Base-by-base conservation (phyloP, 2,329 filamentous ascomycete genomes). In the Diaporthe batatas region DNA sequence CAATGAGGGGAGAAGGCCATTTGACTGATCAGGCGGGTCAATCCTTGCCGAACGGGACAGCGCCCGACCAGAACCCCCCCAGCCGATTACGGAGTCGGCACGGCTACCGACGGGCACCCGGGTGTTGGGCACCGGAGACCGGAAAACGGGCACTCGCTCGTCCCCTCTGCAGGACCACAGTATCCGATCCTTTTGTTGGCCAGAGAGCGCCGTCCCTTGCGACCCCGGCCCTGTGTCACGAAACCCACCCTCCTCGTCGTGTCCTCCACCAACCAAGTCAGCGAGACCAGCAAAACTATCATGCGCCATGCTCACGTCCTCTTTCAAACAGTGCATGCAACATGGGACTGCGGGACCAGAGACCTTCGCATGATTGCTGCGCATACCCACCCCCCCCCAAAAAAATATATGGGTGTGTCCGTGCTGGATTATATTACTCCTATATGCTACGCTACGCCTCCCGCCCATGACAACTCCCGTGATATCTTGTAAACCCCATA, bases 31-130 rank as follows among this genome's bases (percentile, higher is more conserved):
- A 21, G 70, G 70, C 70, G 39, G 51, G 39, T 44, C 51, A 54
- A 69, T 57, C 39, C 51, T 25, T 47, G 5, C 67, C 69, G 57
- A 65, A 44, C 23, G 34, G 62, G 11, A 57, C 11, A 49, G 25
- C 32, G 51, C 62, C 62, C 51, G 62, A 44, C 21, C 3, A 32
- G 23, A 16, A 34, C 49, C 59, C 70, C 44, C 44, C 44, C 1
- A 44, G 59, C 70, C 51, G 70, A 72, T 72, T n/a, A 58, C 70
- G 62, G 70, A 68, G 32, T 54, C 62, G 70, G 70, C 68, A 23
- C 49, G 64, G 51, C 34, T 68, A 58, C 67, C 18, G 58, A 53
- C 69, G 69, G 62, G 23, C 42, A 55, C 49, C 69, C 58, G 69
- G 44, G 16, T 49, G 29, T 12, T 51, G 34, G 62, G 29, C 62